Base-by-base conservation (phyloP, 345 rosid genomes). In the Arabis hirsuta region DNA sequence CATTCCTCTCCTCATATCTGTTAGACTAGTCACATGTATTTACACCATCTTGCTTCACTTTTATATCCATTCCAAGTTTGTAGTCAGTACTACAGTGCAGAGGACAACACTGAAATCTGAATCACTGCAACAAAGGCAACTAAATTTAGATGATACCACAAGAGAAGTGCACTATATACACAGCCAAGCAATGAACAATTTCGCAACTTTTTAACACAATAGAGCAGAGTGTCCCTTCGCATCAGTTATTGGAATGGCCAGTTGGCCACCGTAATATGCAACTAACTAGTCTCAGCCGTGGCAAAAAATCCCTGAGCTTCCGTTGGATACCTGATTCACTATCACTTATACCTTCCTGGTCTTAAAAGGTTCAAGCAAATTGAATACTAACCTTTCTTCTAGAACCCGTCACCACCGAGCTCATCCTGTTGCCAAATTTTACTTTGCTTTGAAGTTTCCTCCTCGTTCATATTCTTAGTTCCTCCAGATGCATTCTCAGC, bases 401-500 rank as follows among this genome's bases (percentile, higher is more conserved):
- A 88, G 24, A 78, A 71, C 64, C 82, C 75, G 6, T 89, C 72
- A 34, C 78, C 58, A 53, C 85, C 90, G 57, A 82, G 82, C 50
- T 82, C 86, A 65, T 83, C 82, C 51, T 38, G 82, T 57, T 81
- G 85, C 82, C 87, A 80, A 26, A 69, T 62, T 62, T 81, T 80
- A 72, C 81, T 83, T 61, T 79, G 85, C 76, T 87, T 81, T 74
- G 71, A 79, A 74, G 64, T 89, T 71, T 88, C 90, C 63, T 84
- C 87, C 74, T 86, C 92, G 58, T 81, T 91, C 32, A 82, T 73
- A 72, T 60, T 78, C 69, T 83, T 79, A 39, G 67, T 73, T 80
- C 87, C 86, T 78, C 84, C 81, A 78, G 81, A 81, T 57, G 74
- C 83, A 84, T 78, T 81, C 62, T 84, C 93, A 43, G 87, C 76